Evolutionary conservation across 2,329 filamentous ascomycete species (phyloP), one percentile per base, ranked within the genome.

Genomic region (Arachnomyces sp.): DNA sequence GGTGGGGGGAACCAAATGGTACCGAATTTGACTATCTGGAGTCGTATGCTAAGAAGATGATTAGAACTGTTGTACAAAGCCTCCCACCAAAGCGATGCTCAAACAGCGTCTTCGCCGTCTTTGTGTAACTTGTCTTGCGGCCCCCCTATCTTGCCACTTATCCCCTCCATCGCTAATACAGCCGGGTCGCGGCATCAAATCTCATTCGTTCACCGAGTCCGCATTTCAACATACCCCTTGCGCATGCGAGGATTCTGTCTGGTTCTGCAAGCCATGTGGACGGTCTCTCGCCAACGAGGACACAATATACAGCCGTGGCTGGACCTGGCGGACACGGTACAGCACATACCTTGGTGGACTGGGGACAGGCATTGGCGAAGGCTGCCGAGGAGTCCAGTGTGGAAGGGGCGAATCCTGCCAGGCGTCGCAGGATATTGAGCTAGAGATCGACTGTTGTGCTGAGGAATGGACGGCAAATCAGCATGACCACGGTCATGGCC

Each of bases 61-160:
- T 38, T 60, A 94, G 87, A 96, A 96, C 52, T 96, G 90, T 63
- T 82, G 82, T 4, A 83, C 86, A 54, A 95, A 95, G 62, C 80
- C 84, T 0, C 87, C 86, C 1, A 77, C 82, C 2, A 71, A 74
- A 2, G 68, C 73, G 25, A 72, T 78, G 15, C 72, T 94, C 29
- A 80, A 78, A 31, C 77, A 82, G 45, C 80, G 90, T 30, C 83
- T 93, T 58, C 84, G 90, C 36, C 78, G 90, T 15, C 74, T 95
- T 3, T 95, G 90, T 59, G 72, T 73, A 6, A 73, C 78, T 7
- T 95, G 90, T 59, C 74, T 78, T 21, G 80, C 79, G 45, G 81
- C 80, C 2, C 85, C 88, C 0, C 68, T 95, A 15, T 46, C 49
- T 14, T 47, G 46, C 16, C 56, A 61, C 35, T 47, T 60, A 25